Evolutionary conservation across 1,284 basidiomycete species (phyloP), one percentile per base, ranked within the genome.

Genomic region (Cutaneotrichosporon mucoides): DNA sequence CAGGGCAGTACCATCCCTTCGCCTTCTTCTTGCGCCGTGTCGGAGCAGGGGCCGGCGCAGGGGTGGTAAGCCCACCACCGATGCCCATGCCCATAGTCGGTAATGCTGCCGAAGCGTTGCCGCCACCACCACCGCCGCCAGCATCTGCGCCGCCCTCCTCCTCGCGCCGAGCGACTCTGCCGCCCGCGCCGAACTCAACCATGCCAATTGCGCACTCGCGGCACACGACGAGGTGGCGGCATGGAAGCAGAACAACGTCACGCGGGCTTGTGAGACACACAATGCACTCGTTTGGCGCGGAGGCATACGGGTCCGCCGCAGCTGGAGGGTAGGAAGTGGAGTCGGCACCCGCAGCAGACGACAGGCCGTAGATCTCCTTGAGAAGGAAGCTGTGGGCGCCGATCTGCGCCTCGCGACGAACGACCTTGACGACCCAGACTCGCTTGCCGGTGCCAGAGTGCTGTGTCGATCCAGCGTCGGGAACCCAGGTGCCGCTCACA

Each of bases 1-100:
- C 89, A 36, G 91, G 91, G 74, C 91, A 94, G 83, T 89, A 91
- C 91, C 91, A 94, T 12, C 91, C 91, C 77, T 94, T 94, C 1
- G 90, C 88, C 79, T 90, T 92, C 67, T 90, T 83, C 81, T 91
- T 92, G 72, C 91, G 82, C 57, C 90, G 68, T 7, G 72, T 76
- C 1, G 68, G 64, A 15, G 62, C 47, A n/a, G 81, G 76, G 15
- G 79, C 65, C 8, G 76, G 73, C 8, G 60, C 61, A 6, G 66
- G 37, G 54, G 8, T 59, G 62, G 3, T 57, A 60, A 33, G 53
- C 61, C 34, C 56, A 56, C 10, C 44, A 15, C 59, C 40, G 56
- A 55, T 11, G 77, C 68, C 1, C 66, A 61, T 33, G 63, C 66
- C 52, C 16, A 49, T 56, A n/a, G 60, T 33, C 8, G 37, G 37